These are phyloP conservation scores for Astragalus membranaceus DNA, from an alignment of 306 rosid species.

Conservation along the genomic window DNA sequence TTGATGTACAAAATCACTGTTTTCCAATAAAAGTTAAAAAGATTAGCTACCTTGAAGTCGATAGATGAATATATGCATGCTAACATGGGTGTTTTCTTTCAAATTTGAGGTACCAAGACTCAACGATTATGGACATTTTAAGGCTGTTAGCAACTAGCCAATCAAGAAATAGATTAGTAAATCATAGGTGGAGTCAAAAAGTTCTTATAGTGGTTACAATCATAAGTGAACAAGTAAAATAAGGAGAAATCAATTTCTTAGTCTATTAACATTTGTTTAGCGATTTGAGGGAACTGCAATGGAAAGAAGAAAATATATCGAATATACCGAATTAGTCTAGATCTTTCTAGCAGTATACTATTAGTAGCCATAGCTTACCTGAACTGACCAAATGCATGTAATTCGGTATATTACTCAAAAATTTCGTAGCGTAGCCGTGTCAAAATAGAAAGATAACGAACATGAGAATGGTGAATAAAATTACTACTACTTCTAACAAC, in stretches of 20 bases:
- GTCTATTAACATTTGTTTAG: neutral
- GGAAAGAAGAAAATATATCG: neutral
- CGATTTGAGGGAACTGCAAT: neutral
- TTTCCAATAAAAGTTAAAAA: too few relatives aligned
- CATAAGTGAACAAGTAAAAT: conserved; percentile 1
- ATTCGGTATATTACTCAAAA: neutral
- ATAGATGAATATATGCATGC: too few relatives aligned
- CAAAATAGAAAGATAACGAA: neutral
- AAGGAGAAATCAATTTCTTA: neutral
- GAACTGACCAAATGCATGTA: neutral
- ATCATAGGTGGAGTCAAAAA: neutral
- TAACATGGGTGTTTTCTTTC: too few relatives aligned
- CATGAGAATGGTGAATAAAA: neutral
- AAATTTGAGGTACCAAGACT: too few relatives aligned
- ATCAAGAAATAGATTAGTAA: neutral
- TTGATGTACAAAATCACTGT: too few relatives aligned
- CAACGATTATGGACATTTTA: too few relatives aligned
- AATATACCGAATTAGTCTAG: neutral
- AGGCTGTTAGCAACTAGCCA: too few relatives aligned
- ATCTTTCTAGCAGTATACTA: neutral
- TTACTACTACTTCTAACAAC: neutral
- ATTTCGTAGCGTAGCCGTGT: neutral
- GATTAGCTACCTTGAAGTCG: too few relatives aligned
- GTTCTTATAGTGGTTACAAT: neutral
- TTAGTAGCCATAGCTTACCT: neutral